These are phyloP conservation scores for Chaetomium fimeti DNA, from an alignment of 495 filamentous ascomycete genomes.

Conservation along the genomic window DNA sequence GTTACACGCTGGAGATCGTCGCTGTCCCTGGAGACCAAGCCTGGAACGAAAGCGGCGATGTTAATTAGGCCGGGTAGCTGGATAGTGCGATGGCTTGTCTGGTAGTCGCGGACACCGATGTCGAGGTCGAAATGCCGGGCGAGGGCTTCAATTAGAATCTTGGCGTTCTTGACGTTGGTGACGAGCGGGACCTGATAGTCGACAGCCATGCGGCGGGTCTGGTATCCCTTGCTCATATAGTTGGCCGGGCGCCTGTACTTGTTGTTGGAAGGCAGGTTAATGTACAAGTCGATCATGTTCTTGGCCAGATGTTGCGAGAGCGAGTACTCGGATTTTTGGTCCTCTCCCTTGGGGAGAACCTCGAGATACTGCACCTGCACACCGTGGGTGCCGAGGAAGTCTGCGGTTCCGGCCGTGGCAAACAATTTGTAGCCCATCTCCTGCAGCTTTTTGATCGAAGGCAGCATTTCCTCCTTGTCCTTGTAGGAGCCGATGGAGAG, in stretches of 20 bases:
- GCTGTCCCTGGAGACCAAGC: constrained; percentile 61
- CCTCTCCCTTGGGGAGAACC: constrained; percentile 62
- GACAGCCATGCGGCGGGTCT: constrained; percentile 93
- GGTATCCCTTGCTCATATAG: constrained; percentile 97
- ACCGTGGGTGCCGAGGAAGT: constrained; percentile 89
- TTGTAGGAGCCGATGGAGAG: constrained; percentile 96
- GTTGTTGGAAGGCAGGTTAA: constrained; percentile 98
- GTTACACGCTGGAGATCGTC: constrained; percentile 69
- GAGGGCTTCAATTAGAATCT: constrained; percentile 92
- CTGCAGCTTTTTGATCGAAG: constrained; percentile 83
- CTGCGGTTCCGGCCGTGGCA: constrained; percentile 91
- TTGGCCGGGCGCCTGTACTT: constrained; percentile 91
- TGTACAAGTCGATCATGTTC: constrained; percentile 96
- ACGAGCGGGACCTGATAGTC: constrained; percentile 97
- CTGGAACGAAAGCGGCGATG: constrained; percentile 77
- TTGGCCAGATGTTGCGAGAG: constrained; percentile 92
- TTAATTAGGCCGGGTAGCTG: constrained; percentile 76
- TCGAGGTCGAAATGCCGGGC: constrained; percentile 81
- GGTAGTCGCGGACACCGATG: constrained; percentile 78
- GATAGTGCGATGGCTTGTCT: constrained; percentile 79
- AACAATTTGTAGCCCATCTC: constrained; percentile 91
- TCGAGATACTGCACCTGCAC: constrained; percentile 91
- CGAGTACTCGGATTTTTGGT: constrained; percentile 93
- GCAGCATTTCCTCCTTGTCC: constrained; percentile 95
- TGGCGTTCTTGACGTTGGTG: constrained; percentile 98